phyloP scores from a whole-genome alignment of 768 basidiomycete species.

The Cantharellus anzutake region DNA sequence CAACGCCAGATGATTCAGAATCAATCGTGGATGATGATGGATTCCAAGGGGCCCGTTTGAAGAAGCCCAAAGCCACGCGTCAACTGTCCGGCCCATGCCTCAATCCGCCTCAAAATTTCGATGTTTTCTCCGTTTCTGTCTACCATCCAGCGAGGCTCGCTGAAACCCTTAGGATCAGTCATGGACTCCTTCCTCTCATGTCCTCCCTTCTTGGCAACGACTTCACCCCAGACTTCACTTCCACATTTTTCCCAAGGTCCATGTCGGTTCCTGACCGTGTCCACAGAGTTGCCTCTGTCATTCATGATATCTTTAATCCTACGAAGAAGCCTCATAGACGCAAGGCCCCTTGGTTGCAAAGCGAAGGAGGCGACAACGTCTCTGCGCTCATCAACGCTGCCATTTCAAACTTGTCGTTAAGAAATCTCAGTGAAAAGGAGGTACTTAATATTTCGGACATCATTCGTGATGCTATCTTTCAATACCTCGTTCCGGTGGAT shows the following conservation, averaged over 20 bases:
- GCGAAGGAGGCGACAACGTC: not conserved
- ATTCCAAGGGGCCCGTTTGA: not conserved
- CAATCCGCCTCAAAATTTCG: slow-evolving; percentile 14
- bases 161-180: slow-evolving; percentile 42
- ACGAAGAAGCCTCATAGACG: not conserved
- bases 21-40: slow-evolving; percentile 4
- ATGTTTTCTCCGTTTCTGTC: slow-evolving; percentile 31
- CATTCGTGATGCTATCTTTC: slow-evolving; percentile 8
- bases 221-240: slow-evolving; percentile 27
- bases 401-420: slow-evolving; percentile 4
- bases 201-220: slow-evolving; percentile 71
- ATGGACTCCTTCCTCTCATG: slow-evolving; percentile 54
- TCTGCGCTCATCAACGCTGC: slow-evolving; percentile 3
- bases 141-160: slow-evolving; percentile 48
- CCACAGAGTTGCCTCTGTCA: slow-evolving; percentile 30
- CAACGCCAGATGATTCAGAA: too few species aligned
- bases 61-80: not conserved
- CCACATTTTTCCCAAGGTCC: slow-evolving; percentile 45
- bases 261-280: slow-evolving; percentile 44
- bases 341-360: not conserved
- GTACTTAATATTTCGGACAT: slow-evolving; percentile 7
- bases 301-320: slow-evolving; percentile 3
- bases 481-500: slow-evolving; percentile 6
- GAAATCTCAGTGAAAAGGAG: not conserved
- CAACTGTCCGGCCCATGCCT: not conserved